Conservation (phyloP, 2,329 filamentous ascomycete genomes). For the Microdochium nivale region DNA sequence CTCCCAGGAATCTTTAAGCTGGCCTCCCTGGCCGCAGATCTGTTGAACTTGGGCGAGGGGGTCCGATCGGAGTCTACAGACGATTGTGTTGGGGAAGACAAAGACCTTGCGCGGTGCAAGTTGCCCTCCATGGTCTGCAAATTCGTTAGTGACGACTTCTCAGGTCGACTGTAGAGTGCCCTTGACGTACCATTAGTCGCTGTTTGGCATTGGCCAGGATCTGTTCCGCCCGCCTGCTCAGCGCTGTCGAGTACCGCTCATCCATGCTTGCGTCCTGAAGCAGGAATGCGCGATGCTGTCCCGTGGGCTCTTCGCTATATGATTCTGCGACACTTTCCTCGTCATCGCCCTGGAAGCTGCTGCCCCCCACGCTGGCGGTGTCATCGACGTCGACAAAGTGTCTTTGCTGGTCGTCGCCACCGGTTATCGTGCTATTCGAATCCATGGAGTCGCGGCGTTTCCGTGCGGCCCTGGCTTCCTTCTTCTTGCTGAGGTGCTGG, state of each 20-base stretch:
- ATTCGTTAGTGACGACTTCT: slow-evolving; percentile 11
- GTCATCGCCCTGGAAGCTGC: slow-evolving; percentile 58
- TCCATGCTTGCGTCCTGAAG: slow-evolving; percentile 28
- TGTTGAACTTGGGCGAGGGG: slow-evolving; percentile 39
- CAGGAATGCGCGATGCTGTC: slow-evolving; percentile 17
- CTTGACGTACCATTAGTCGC: slow-evolving; percentile 64
- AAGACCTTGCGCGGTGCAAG: slow-evolving; percentile 64
- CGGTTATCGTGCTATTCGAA: slow-evolving; percentile 52
- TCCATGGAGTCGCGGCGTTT: slow-evolving; percentile 48
- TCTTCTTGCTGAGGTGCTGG: slow-evolving; percentile 34
- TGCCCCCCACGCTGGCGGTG: slow-evolving; percentile 51
- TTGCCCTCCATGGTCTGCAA: slow-evolving; percentile 87
- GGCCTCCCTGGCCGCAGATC: slow-evolving; percentile 21
- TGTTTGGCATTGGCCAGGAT: slow-evolving; percentile 91
- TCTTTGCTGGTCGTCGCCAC: slow-evolving; percentile 27
- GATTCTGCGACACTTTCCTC: slow-evolving; percentile 56
- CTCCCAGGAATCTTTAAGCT: slow-evolving; percentile 1
- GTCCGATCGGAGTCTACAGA: slow-evolving; percentile 32
- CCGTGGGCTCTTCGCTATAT: slow-evolving; percentile 35
- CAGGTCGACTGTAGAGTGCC: neutral
- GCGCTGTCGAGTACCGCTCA: slow-evolving; percentile 61
- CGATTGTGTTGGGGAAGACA: slow-evolving; percentile 37
- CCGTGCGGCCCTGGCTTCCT: slow-evolving; percentile 28
- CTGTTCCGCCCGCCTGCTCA: slow-evolving; percentile 78
- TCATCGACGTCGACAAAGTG: slow-evolving; percentile 56